Evolutionary conservation across 306 rosid genomes (phyloP).

Genomic region (Cicer cuneatum): DNA sequence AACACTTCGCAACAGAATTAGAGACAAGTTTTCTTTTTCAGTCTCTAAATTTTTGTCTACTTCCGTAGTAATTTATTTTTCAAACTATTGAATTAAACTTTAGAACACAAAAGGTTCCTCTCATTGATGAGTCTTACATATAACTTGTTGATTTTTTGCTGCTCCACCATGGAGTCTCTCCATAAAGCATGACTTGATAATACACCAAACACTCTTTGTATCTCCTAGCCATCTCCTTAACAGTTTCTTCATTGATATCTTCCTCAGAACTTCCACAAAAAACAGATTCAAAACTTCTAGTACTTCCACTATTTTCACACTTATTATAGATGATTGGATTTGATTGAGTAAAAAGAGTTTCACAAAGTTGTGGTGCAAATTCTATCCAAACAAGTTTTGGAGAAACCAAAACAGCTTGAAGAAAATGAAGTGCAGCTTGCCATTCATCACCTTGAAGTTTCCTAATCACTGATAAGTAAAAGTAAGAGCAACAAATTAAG

Average conservation of each 20-base stretch:
- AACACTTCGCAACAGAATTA: no score
- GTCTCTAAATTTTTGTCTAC: no score
- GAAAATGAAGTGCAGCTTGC: conserved; percentile 82
- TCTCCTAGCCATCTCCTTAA: conserved; percentile 65
- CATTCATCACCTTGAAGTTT: conserved; percentile 74
- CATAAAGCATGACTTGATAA: conserved; percentile 77
- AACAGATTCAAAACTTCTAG: conserved; percentile 40
- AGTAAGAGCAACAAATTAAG: conserved; percentile 74
- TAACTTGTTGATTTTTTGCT: conserved; percentile 43
- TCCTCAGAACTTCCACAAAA: conserved; percentile 35
- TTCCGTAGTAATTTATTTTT: background rate
- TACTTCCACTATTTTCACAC: conserved; percentile 32
- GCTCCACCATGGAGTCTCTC: conserved; percentile 61
- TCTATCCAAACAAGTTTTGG: conserved; percentile 66
- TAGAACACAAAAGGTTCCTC: conserved; percentile 1
- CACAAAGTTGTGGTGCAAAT: conserved; percentile 63
- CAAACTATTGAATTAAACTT: conserved; percentile 31
- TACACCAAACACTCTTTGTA: conserved; percentile 73
- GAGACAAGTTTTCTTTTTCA: no score
- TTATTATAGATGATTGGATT: conserved; percentile 6
- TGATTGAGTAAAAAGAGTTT: conserved; percentile 52
- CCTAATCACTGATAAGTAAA: conserved; percentile 69
- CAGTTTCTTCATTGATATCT: conserved; percentile 48
- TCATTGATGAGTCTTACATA: conserved; percentile 54
- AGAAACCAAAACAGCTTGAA: conserved; percentile 74